Percentiles rank a stretch among this genome's conserved stretches.
These are phyloP conservation scores for Simplicillium aogashimaense DNA, from an alignment of 2,329 filamentous ascomycete species.

Conservation along the genomic window DNA sequence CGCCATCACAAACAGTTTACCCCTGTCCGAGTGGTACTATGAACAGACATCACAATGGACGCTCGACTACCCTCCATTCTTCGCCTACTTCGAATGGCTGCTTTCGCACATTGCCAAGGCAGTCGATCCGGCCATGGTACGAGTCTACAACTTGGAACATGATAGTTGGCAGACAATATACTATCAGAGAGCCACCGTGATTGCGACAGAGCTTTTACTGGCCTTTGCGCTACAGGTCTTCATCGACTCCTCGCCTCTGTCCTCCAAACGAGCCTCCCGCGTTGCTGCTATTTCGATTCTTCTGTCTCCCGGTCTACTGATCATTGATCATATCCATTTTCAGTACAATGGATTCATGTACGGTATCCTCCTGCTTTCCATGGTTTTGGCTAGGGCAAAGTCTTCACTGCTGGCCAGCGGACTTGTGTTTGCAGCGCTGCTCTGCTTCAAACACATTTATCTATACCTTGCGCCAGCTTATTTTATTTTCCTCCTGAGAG, in stretches of 20 bases:
- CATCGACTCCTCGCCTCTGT: conserved; percentile 57
- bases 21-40: conserved; percentile 85
- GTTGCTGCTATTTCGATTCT: conserved; percentile 82
- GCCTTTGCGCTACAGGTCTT: conserved; percentile 76
- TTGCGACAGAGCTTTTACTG: conserved; percentile 74
- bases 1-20: conserved; percentile 84
- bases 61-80: conserved; percentile 96
- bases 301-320: conserved; percentile 83
- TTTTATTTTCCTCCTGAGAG: conserved; percentile 83
- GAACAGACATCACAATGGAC: conserved; percentile 99
- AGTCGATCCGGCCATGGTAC: conserved; percentile 72
- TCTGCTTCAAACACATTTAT: conserved; percentile 98
- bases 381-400: conserved; percentile 69
- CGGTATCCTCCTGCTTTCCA: conserved; percentile 75
- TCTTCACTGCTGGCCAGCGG: conserved; percentile 71
- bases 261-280: conserved; percentile 67
- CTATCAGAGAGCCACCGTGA: conserved; percentile 86
- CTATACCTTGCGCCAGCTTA: conserved; percentile 93
- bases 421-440: conserved; percentile 68
- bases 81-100: conserved; percentile 92
- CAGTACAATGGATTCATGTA: conserved; percentile 99
- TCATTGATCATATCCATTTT: conserved; percentile 98
- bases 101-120: conserved; percentile 73
- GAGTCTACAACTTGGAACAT: conserved; percentile 71
- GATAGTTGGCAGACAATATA: conserved; percentile 90